Conservation (phyloP, 2,329 filamentous ascomycete genomes). For the Pseudohalonectria lignicola region DNA sequence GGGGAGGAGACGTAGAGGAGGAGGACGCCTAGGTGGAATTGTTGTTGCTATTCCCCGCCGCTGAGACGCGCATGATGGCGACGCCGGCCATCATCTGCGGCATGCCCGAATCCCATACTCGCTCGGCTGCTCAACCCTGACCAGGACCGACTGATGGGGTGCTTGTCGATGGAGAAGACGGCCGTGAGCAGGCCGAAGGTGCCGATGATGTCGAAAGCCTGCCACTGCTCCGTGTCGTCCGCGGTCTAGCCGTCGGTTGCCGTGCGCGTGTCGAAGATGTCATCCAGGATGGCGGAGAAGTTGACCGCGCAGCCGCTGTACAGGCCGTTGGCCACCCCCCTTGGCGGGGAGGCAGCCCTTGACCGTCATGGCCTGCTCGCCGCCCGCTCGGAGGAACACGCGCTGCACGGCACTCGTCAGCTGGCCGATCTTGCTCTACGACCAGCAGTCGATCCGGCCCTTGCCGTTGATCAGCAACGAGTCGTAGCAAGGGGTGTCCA, state of each 20-base stretch:
- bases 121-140: constrained; percentile 32
- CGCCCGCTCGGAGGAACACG: constrained; percentile 14
- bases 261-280: constrained; percentile 33
- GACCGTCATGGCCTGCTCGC: constrained; percentile 23
- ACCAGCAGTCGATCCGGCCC: constrained; percentile 40
- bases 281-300: constrained; percentile 25
- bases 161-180: constrained; percentile 38
- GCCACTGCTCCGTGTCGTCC: constrained; percentile 25
- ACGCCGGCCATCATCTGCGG: constrained; percentile 45
- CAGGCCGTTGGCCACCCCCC: constrained; percentile 23
- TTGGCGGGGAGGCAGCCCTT: constrained; percentile 31
- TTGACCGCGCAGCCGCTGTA: constrained; percentile 15
- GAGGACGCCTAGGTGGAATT: no score
- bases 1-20: no score
- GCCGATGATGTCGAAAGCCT: constrained; percentile 44
- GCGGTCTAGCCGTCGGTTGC: constrained; percentile 25
- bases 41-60: constrained; percentile 2
- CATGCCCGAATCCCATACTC: constrained; percentile 41
- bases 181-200: constrained; percentile 33
- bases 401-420: constrained; percentile 21
- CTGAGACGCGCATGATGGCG: constrained; percentile 32
- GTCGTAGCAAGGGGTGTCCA: constrained; percentile 47
- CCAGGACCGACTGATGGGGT: constrained; percentile 38
- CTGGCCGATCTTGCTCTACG: constrained; percentile 28
- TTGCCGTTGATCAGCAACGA: constrained; percentile 52